Evolutionary conservation across 306 rosid species (phyloP), one percentile per base, ranked within the genome.

Genomic region (Citrullus colocynthis): DNA sequence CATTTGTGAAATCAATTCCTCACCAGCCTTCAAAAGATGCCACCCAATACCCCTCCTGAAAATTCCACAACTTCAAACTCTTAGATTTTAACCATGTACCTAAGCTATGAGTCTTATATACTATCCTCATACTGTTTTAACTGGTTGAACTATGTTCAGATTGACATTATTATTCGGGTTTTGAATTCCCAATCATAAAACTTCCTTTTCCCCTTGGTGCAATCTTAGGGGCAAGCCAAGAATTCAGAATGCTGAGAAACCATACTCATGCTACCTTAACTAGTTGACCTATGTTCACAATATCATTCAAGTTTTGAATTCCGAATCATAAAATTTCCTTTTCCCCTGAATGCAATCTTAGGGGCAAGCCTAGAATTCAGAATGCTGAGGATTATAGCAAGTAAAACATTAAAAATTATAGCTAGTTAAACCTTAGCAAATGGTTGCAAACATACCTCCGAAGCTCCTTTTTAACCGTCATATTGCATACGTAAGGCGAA

Each of bases 21-120:
- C 98, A 58, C 97, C 82, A 45, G 97, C 97, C 88, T 88, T 89
- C 58, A 95, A 86, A 85, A 95, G 97, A 89, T 92, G 98, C 98
- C 97, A 89, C 60, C 98, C 98, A 78, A 95, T 90, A 80, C 93
- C 97, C 86, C 91, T 95, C 90, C 98, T 95, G 90, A 77, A 78
- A 86, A 30, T 78, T 32, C 75, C 87, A 78, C 58, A 80, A 75
- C 28, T 77, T 52, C 60, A 15, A 28, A 45, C 58, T 24, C 30
- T 71, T 21, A 71, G 57, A 44, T 24, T 24, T 42, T 42, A 10
- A 69, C 42, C 54, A 17, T 69, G 75, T 11, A 45, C 37, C 58
- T 45, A 13, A 8, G 2, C 7, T 34, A 65, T 37, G 41, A 36
- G 48, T 65, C 15, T 15, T 30, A 30, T 62, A 28, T 2, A 56